Evolutionary conservation across 2,329 filamentous ascomycete genomes (phyloP).

Genomic region (Diplodia seriata): DNA sequence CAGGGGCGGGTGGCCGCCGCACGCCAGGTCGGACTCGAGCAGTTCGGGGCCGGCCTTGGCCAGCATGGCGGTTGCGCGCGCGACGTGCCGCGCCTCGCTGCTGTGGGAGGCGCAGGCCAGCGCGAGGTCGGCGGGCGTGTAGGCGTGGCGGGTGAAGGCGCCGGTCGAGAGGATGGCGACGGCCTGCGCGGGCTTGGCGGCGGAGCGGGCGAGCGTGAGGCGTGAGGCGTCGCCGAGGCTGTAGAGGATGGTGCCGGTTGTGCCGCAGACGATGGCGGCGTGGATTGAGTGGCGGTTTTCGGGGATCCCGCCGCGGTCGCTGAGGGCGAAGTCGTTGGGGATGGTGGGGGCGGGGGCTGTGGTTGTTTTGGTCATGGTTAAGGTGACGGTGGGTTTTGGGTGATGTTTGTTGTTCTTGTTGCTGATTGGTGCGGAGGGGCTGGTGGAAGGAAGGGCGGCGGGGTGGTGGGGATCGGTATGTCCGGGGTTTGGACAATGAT

Average conservation of each 20-base stretch:
- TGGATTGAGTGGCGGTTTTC: constrained; percentile 49
- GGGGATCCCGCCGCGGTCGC: constrained; percentile 19
- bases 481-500: too few species aligned
- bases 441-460: too few species aligned
- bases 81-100: constrained; percentile 52
- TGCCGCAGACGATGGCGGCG: constrained; percentile 40
- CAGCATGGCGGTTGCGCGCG: constrained; percentile 50
- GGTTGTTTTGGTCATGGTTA: neutral
- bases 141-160: constrained; percentile 43
- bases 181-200: constrained; percentile 56
- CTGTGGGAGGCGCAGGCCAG: constrained; percentile 59
- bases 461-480: too few species aligned
- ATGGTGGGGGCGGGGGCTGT: neutral
- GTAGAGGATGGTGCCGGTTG: constrained; percentile 49
- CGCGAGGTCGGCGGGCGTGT: constrained; percentile 54
- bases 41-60: constrained; percentile 40
- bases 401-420: neutral
- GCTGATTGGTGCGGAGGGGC: too few species aligned
- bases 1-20: too few species aligned
- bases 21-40: too few species aligned
- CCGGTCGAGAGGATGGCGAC: constrained; percentile 55
- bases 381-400: neutral
- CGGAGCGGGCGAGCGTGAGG: constrained; percentile 54
- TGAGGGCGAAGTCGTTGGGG: constrained; percentile 11
- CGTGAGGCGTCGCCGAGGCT: constrained; percentile 52